A percentile compares a stretch with the other conserved stretches of the same genome.
Evolutionary conservation across 2,329 filamentous ascomycete genomes (phyloP).

Genomic region (Chaetomium sp.): DNA sequence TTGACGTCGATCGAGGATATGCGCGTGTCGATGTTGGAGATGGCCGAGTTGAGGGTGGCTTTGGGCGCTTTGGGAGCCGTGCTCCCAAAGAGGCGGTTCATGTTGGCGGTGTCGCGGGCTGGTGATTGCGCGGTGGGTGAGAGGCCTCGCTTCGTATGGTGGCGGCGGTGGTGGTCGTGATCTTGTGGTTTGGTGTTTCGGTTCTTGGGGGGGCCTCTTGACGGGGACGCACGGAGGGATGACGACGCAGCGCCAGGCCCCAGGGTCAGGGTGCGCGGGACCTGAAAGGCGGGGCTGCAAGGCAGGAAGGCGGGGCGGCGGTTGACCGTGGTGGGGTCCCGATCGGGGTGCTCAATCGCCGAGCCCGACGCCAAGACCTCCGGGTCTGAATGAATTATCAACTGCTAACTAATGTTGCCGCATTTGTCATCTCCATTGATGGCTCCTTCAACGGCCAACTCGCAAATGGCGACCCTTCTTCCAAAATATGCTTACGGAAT

Average conservation of each 20-base stretch:
- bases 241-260: neutral
- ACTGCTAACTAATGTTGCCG: neutral
- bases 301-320: neutral
- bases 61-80: constrained; percentile 80
- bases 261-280: neutral
- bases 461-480: neutral
- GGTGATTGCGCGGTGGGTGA: neutral
- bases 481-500: neutral
- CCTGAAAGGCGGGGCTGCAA: neutral
- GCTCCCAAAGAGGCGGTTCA: constrained; percentile 95
- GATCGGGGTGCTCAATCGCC: too few species aligned
- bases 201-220: neutral
- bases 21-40: constrained; percentile 80
- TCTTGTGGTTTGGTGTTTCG: neutral
- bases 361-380: neutral
- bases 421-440: neutral
- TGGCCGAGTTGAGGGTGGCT: constrained; percentile 81
- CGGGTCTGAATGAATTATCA: neutral
- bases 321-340: neutral
- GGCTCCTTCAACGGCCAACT: neutral
- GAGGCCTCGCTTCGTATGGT: neutral
- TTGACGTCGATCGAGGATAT: constrained; percentile 91
- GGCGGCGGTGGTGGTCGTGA: neutral
- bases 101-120: constrained; percentile 43
- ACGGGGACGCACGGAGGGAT: neutral